These are phyloP conservation scores for Colletotrichum liriopes DNA, from an alignment of 2,329 filamentous ascomycete genomes.

Conservation along the genomic window DNA sequence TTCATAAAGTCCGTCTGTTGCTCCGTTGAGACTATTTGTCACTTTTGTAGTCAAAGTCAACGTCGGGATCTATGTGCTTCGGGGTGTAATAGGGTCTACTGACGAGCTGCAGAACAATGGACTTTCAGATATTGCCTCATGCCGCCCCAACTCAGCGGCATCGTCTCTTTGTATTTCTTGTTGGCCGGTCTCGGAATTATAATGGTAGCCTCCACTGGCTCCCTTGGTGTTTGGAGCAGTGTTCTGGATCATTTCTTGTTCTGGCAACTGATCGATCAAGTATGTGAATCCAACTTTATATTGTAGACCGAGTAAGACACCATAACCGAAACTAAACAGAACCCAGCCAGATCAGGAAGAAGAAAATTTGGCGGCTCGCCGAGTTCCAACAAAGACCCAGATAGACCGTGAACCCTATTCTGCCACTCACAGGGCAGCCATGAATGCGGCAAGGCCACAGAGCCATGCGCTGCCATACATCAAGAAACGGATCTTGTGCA, in stretches of 20 bases:
- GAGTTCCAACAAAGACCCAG: not conserved
- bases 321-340: not conserved
- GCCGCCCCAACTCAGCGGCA: too few relatives aligned
- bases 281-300: not conserved
- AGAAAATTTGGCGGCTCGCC: not conserved
- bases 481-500: conserved; percentile 11
- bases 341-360: not conserved
- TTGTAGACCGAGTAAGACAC: not conserved
- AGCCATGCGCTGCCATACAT: conserved; percentile 11
- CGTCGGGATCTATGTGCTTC: not conserved
- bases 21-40: not conserved
- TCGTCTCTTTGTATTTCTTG: not conserved
- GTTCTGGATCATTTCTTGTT: not conserved
- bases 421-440: not conserved
- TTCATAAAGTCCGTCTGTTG: not conserved
- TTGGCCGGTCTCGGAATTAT: not conserved
- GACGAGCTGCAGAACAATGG: not conserved
- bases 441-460: conserved; percentile 2
- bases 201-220: not conserved
- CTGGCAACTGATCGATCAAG: too few relatives aligned
- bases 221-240: too few relatives aligned
- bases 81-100: not conserved
- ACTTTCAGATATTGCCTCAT: too few relatives aligned
- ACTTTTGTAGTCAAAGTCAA: not conserved
- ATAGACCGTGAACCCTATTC: not conserved